Evolutionary conservation across 2,329 filamentous ascomycete species (phyloP).

Genomic region (Cadophora luteo-olivacea): DNA sequence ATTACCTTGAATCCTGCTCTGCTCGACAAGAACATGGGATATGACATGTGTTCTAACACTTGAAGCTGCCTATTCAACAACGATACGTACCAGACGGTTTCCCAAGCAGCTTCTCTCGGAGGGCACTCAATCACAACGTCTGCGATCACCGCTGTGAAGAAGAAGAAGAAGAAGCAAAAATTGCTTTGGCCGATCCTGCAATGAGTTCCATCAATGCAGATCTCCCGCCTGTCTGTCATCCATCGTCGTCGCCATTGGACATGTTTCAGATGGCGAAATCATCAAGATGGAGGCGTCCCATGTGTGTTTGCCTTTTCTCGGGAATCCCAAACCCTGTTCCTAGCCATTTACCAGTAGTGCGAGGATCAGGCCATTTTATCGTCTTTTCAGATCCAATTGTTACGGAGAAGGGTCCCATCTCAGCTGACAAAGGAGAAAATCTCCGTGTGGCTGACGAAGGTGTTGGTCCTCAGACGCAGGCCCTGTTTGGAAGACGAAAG

Average conservation of each 20-base stretch:
- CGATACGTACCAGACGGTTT: neutral
- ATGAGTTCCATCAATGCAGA: neutral
- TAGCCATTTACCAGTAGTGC: neutral
- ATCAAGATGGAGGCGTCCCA: constrained; percentile 11
- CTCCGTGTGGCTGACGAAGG: neutral
- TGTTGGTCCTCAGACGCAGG: neutral
- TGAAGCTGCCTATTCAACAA: neutral
- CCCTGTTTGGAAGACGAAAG: neutral
- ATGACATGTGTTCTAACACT: neutral
- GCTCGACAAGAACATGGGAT: neutral
- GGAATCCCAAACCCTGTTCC: neutral
- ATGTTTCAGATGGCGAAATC: constrained; percentile 18
- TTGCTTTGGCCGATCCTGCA: constrained; percentile 2
- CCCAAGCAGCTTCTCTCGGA: neutral
- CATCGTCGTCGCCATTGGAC: neutral
- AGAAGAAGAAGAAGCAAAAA: neutral
- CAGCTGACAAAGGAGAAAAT: neutral
- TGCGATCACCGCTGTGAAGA: neutral
- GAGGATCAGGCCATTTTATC: neutral
- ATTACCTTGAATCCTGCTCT: neutral
- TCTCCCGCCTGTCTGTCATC: constrained; percentile 9
- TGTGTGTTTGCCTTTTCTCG: neutral
- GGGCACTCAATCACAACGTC: neutral
- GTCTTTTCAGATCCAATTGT: neutral
- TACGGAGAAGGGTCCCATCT: neutral